Evolutionary conservation across 208 protist genomes (phyloP).

Genomic region (Trypanosoma congolense): DNA sequence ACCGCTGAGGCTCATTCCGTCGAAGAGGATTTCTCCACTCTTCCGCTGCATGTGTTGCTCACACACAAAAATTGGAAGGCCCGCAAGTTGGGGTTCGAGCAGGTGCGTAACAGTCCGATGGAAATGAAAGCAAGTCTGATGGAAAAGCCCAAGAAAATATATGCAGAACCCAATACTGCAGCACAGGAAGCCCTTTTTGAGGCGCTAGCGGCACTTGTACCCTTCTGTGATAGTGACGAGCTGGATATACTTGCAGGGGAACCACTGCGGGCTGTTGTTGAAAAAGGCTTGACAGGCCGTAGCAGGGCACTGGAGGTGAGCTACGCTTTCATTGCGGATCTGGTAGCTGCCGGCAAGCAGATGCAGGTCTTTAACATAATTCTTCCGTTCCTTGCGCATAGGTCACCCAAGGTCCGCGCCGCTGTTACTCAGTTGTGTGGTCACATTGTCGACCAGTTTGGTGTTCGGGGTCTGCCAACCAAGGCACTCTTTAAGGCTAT

Average conservation of each 20-base stretch:
- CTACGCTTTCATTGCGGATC: conserved; percentile 35
- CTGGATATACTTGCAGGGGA: conserved; percentile 30
- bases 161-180: conserved; percentile 47
- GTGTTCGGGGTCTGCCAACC: conserved; percentile 48
- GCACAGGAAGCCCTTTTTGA: conserved; percentile 70
- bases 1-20: background rate
- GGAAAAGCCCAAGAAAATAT: conserved; percentile 28
- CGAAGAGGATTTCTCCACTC: conserved; percentile 50
- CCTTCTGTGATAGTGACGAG: conserved; percentile 32
- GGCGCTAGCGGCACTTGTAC: conserved; percentile 35
- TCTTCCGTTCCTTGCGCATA: conserved; percentile 45
- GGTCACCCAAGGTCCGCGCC: conserved; percentile 58
- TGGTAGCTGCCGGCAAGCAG: conserved; percentile 45
- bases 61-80: conserved; percentile 75
- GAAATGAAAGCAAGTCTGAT: conserved; percentile 32
- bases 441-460: conserved; percentile 65
- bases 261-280: conserved; percentile 36
- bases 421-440: conserved; percentile 43
- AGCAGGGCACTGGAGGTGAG: conserved; percentile 48
- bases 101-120: conserved; percentile 27
- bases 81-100: conserved; percentile 58
- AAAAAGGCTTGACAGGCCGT: conserved; percentile 79
- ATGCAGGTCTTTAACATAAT: conserved; percentile 47
- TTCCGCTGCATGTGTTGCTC: conserved; percentile 44
- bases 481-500: conserved; percentile 71